Base-by-base conservation (phyloP, 257 asterid genomes). In the Primulina eburnea region DNA sequence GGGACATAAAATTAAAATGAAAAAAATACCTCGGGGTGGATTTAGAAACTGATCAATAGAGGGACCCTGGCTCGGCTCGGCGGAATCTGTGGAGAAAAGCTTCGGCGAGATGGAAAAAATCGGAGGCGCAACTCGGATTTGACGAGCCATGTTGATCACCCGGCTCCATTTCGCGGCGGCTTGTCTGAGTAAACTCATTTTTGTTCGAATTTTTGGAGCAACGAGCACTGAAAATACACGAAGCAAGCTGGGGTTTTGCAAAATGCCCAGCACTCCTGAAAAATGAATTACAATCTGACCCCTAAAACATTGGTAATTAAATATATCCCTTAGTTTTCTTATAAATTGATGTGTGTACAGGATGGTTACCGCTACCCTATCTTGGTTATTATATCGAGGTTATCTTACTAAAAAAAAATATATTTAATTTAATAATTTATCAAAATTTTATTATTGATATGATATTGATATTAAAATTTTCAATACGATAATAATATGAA, bases 81-180 rank as follows among this genome's bases (percentile, higher is more conserved):
- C 61, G 21, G 88, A 78, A 65, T 76, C 86, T 6, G 89, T 75
- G 9, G 90, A 82, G 82, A 85, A 86, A 26, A 65, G 80, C 71
- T 77, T 76, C 69, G 79, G 78, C 67, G 66, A 64, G 29, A 10
- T 55, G 71, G 70, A 50, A 24, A 65, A 24, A 21, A 72, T 34
- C 35, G 76, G 52, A 18, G 81, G 28, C 32, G 61, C 47, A 40
- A 69, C 67, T 33, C 67, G 71, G 69, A 56, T 65, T 6, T 61
- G 72, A 40, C n/a, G 72, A 47, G 74, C 78, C 30, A 52, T 32
- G 35, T 32, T 65, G 53, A 81, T 72, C 57, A 73, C 28, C 62
- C 84, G 78, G 77, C 76, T 72, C 52, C 77, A 82, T 70, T 76
- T 81, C 73, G 71, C 55, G 28, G 87, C 73, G 34, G 72, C 77